Evolutionary conservation across 2,329 filamentous ascomycete species (phyloP).

Genomic region (Falciphora oryzae): DNA sequence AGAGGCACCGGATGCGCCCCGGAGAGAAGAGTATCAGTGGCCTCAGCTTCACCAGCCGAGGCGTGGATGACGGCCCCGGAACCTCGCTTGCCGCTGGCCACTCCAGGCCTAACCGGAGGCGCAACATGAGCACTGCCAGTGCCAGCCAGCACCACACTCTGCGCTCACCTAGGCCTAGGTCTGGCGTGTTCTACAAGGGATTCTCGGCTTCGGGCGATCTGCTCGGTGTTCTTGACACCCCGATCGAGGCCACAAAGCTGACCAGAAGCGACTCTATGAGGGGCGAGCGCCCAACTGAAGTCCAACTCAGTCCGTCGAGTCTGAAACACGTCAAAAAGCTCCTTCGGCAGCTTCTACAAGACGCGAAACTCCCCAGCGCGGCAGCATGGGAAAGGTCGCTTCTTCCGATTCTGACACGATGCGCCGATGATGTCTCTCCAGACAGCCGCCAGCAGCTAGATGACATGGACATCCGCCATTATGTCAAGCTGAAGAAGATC

Average conservation of each 20-base stretch:
- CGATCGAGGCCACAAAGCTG: conserved; percentile 40
- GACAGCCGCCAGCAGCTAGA: conserved; percentile 72
- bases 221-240: conserved; percentile 40
- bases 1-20: conserved; percentile 66
- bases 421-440: conserved; percentile 90
- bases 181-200: conserved; percentile 48
- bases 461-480: conserved; percentile 96
- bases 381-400: conserved; percentile 84
- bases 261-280: conserved; percentile 81
- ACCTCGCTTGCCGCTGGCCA: conserved; percentile 45
- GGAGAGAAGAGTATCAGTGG: conserved; percentile 72
- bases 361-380: conserved; percentile 66
- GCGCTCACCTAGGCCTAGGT: conserved; percentile 65
- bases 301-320: conserved; percentile 83
- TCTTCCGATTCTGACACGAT: conserved; percentile 81
- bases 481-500: conserved; percentile 96
- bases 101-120: conserved; percentile 59
- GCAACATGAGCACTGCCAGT: conserved; percentile 81
- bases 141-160: conserved; percentile 55
- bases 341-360: conserved; percentile 74
- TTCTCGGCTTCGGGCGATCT: conserved; percentile 47
- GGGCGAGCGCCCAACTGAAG: conserved; percentile 64
- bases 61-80: conserved; percentile 59
- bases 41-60: conserved; percentile 63
- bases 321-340: conserved; percentile 82